Percentiles rank a stretch among this genome's conserved stretches.
Evolutionary conservation across 2,329 filamentous ascomycete genomes (phyloP).

Genomic region (Pyricularia pennisetigena): DNA sequence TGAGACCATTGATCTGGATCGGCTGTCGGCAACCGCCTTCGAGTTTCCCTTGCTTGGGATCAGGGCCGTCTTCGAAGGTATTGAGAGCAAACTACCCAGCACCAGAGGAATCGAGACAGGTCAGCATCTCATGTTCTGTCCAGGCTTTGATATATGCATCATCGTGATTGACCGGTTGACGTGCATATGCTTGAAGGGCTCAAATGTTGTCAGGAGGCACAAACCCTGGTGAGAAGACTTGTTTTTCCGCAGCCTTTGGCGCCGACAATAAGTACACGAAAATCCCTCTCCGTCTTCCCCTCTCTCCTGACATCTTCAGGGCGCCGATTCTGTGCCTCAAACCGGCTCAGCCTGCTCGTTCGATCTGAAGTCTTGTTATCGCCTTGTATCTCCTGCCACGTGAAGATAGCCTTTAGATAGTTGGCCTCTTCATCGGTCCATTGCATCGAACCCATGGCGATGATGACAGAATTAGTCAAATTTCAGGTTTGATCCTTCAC

Average conservation of each 20-base stretch:
- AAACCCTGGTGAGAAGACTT: conserved; percentile 26
- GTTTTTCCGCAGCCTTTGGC: conserved; percentile 30
- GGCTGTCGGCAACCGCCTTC: conserved; percentile 22
- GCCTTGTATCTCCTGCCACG: conserved; percentile 24
- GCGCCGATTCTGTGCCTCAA: conserved; percentile 3
- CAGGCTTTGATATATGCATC: conserved; percentile 23
- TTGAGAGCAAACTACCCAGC: conserved; percentile 21
- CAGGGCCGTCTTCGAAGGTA: conserved; percentile 15
- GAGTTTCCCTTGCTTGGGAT: conserved; percentile 12
- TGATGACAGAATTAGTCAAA: neutral
- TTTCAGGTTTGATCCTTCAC: neutral
- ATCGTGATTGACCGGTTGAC: neutral
- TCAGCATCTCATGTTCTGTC: conserved; percentile 11
- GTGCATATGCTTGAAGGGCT: neutral
- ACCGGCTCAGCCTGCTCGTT: conserved; percentile 6
- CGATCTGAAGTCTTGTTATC: conserved; percentile 11
- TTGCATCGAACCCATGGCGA: conserved; percentile 19
- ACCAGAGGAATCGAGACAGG: neutral
- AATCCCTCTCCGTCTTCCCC: conserved; percentile 19
- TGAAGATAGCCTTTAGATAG: conserved; percentile 28
- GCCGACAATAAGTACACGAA: conserved; percentile 28
- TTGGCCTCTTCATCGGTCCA: conserved; percentile 28
- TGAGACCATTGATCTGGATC: conserved; percentile 19
- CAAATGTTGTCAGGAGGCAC: neutral
- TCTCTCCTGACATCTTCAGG: neutral